Base-by-base conservation (phyloP, 176 grass and related monocot species). In the Oropetium thomaeum region DNA sequence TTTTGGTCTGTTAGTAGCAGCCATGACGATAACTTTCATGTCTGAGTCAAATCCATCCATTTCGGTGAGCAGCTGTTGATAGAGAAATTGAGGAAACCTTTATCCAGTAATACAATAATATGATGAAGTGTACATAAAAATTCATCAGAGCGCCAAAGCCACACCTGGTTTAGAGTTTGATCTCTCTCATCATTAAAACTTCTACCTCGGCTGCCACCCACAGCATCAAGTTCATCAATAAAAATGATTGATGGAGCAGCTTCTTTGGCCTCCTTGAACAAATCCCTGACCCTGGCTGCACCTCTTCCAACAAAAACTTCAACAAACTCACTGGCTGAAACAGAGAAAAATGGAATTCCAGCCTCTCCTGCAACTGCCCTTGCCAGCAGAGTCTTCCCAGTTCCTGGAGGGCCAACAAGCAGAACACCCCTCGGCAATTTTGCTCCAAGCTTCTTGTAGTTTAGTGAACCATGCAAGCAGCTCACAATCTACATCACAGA, bases 151-250 rank as follows among this genome's bases (percentile, higher is more conserved):
- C 42, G 40, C 9, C 20, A 74, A 69, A 82, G 77, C 4, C 58
- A 69, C 43, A 88, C 95, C 91, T 98, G 95, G 47, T 98, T 98
- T 52, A 98, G 68, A 57, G 96, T 98, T 87, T 98, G 96, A 69
- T 98, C 96, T 69, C 91, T 84, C 76, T 98, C 91, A 61, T 89
- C 88, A 69, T 91, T 92, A 78, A 94, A 93, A 82, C 96, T 90
- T 90, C 81, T 91, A 70, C 89, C 91, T 64, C 96, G 85, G 70
- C 90, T 91, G 53, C 91, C 92, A 84, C 96, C 96, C 55, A 98
- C 96, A 17, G 96, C 89, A 98, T 98, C 96, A 73, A 98, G 84
- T 74, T 98, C 96, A 79, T 98, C 96, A 62, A 98, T 94, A 78
- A 98, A 98, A 54, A 98, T 84, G 59, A 98, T 87, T 69, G 90